Evolutionary conservation across 2,329 filamentous ascomycete species (phyloP).

Genomic region (Talaromyces sp.): DNA sequence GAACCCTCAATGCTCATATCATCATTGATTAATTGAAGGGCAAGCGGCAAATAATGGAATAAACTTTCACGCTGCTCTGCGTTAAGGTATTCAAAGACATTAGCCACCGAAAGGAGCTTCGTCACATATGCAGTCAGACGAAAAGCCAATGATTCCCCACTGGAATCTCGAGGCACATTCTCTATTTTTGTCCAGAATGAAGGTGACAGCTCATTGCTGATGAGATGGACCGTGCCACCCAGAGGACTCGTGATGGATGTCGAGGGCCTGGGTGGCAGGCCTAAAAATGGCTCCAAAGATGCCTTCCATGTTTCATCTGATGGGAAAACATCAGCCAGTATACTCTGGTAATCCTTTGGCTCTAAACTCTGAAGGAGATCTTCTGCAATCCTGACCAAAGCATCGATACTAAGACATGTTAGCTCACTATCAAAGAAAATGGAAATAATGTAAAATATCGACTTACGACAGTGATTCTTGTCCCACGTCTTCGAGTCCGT

Average conservation of each 20-base stretch:
- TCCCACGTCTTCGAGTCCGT: constrained; percentile 44
- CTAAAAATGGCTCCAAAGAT: constrained; percentile 53
- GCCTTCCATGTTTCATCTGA: constrained; percentile 59
- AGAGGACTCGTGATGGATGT: constrained; percentile 70
- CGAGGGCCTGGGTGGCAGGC: constrained; percentile 45
- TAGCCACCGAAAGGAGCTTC: constrained; percentile 49
- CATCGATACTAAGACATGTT: constrained; percentile 47
- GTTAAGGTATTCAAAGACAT: constrained; percentile 28
- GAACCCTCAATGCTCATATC: constrained; percentile 53
- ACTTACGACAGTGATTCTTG: constrained; percentile 43
- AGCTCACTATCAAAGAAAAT: constrained; percentile 8
- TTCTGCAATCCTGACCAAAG: constrained; percentile 51
- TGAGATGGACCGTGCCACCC: constrained; percentile 64
- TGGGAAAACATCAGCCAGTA: constrained; percentile 54
- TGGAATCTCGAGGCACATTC: constrained; percentile 55
- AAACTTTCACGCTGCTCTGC: constrained; percentile 34
- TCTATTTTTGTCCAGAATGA: constrained; percentile 19
- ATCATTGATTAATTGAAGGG: constrained; percentile 54
- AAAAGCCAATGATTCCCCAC: constrained; percentile 66
- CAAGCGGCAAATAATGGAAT: constrained; percentile 49
- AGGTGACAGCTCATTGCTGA: constrained; percentile 33
- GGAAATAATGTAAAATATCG: not conserved
- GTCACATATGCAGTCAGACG: constrained; percentile 69
- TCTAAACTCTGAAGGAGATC: constrained; percentile 39
- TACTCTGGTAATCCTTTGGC: constrained; percentile 21